Percentiles rank a stretch among this genome's conserved stretches.
Conservation (phyloP, 371 early-diverging fungal genomes). For the Rhizopus arrhizus region DNA sequence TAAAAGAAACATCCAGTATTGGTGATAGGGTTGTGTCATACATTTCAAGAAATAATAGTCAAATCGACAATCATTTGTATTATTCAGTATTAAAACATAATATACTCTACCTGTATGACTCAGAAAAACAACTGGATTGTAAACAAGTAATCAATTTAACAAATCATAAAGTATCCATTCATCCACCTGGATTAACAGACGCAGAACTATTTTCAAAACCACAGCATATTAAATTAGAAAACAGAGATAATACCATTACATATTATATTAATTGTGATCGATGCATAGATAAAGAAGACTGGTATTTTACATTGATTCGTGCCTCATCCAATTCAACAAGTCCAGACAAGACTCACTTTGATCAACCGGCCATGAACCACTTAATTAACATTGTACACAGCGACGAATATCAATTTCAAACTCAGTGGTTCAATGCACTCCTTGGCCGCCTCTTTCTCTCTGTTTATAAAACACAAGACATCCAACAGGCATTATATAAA, state of each 20-base stretch:
- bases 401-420: constrained; percentile 65
- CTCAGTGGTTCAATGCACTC: constrained; percentile 90
- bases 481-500: constrained; percentile 61
- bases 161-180: constrained; percentile 66
- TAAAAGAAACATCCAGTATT: constrained; percentile 28
- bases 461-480: constrained; percentile 66
- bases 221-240: constrained; percentile 52
- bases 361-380: constrained; percentile 57
- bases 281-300: constrained; percentile 87
- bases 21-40: constrained; percentile 46
- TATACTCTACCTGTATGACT: constrained; percentile 82
- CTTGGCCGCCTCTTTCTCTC: constrained; percentile 79
- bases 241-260: not conserved
- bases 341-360: constrained; percentile 54
- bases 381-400: constrained; percentile 61
- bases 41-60: constrained; percentile 33
- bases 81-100: constrained; percentile 81
- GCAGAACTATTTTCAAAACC: constrained; percentile 63
- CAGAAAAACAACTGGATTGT: constrained; percentile 80
- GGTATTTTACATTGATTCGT: constrained; percentile 71
- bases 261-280: constrained; percentile 61
- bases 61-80: constrained; percentile 53
- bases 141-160: constrained; percentile 72
- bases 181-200: constrained; percentile 62
- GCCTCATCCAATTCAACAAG: constrained; percentile 34